These are phyloP conservation scores for Beauveria medogensis DNA, from an alignment of 2,329 filamentous ascomycete species.

Conservation along the genomic window DNA sequence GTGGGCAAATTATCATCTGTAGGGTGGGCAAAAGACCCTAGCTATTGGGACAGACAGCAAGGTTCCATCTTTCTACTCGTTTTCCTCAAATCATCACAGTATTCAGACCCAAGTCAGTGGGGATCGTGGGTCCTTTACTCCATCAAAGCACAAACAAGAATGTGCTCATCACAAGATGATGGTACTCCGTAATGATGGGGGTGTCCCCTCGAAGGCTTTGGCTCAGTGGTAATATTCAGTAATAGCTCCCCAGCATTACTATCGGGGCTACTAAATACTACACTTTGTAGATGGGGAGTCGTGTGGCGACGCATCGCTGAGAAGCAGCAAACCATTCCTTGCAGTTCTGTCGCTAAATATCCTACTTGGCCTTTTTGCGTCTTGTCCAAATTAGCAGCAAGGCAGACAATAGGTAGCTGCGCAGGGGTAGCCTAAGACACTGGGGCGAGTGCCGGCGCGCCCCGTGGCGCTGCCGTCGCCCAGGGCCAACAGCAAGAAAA, in stretches of 20 bases:
- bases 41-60: not conserved
- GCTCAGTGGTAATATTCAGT: not conserved
- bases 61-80: not conserved
- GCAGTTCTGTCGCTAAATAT: too few species aligned
- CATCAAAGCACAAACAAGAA: constrained; percentile 8
- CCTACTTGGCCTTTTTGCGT: too few species aligned
- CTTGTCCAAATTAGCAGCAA: not conserved
- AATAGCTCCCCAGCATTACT: too few species aligned
- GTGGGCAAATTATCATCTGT: not conserved
- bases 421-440: not conserved
- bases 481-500: not conserved
- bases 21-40: not conserved
- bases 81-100: not conserved
- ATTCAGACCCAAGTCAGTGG: not conserved
- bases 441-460: not conserved
- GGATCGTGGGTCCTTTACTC: not conserved
- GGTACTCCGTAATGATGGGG: not conserved
- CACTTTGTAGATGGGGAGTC: too few species aligned
- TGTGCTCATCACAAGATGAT: constrained; percentile 2
- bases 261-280: too few species aligned
- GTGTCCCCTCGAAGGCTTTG: not conserved
- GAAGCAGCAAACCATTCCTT: not conserved
- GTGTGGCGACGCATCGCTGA: not conserved
- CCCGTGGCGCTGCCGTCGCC: not conserved
- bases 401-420: not conserved